phyloP scores from a whole-genome alignment of 2,329 filamentous ascomycete genomes.

The Epichloe festucae region DNA sequence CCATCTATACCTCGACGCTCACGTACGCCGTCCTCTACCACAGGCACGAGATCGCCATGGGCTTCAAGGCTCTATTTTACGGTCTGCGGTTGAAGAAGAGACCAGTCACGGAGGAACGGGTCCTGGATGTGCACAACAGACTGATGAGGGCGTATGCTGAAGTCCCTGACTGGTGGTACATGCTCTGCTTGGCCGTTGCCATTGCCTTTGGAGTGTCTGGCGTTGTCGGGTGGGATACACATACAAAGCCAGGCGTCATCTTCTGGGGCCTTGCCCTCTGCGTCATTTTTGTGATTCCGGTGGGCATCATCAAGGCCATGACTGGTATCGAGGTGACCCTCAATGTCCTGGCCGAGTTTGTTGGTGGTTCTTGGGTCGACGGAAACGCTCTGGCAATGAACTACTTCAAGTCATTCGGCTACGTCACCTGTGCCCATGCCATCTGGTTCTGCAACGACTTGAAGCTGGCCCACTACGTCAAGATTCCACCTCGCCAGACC shows the following conservation, averaged over 20 bases:
- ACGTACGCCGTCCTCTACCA: conserved; percentile 39
- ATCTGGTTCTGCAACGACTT: conserved; percentile 35
- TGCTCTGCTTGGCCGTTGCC: conserved; percentile 27
- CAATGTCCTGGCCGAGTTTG: conserved; percentile 40
- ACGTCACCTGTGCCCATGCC: conserved; percentile 37
- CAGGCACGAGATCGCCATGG: conserved; percentile 35
- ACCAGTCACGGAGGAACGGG: conserved; percentile 20
- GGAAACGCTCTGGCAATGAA: conserved; percentile 41
- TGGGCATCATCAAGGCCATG: conserved; percentile 40
- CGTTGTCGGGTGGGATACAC: conserved; percentile 34
- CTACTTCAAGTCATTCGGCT: conserved; percentile 40
- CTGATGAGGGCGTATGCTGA: conserved; percentile 34
- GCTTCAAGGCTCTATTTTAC: conserved; percentile 33
- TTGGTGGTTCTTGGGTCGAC: conserved; percentile 36
- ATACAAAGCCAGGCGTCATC: conserved; percentile 37
- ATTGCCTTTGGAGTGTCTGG: conserved; percentile 33
- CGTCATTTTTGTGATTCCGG: conserved; percentile 36
- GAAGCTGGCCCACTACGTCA: conserved; percentile 42
- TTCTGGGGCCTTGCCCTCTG: conserved; percentile 38
- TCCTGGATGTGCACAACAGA: conserved; percentile 34
- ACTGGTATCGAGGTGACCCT: conserved; percentile 38
- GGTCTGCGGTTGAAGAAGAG: conserved; percentile 30
- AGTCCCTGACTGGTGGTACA: conserved; percentile 43
- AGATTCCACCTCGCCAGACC: conserved; percentile 46
- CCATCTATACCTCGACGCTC: conserved; percentile 37